Evolutionary conservation across 1,284 basidiomycete genomes (phyloP), one percentile per base, ranked within the genome.

Genomic region (Phenoliferia sp.): DNA sequence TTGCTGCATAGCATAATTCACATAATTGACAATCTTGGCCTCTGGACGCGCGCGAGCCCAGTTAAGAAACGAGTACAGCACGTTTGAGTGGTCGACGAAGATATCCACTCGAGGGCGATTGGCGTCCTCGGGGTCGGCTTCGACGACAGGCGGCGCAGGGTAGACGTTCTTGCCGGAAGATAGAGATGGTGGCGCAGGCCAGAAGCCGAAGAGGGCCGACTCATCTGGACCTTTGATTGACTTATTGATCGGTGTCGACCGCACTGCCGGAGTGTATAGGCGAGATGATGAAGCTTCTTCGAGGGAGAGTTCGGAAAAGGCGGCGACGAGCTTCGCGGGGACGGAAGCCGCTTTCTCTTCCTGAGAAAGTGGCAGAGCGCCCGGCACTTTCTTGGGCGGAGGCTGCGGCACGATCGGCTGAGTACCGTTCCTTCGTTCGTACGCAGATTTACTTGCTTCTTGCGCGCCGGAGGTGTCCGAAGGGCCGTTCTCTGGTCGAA

Each of bases 11-110:
- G 6, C 44, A n/a, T n/a, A n/a, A n/a, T n/a, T n/a, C 31, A 61
- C 22, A 31, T 67, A 66, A 12, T 35, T 34, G 28, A 35, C 59
- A 17, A 72, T 28, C 33, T 66, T 67, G 26, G 65, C 63, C n/a
- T 71, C 70, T 15, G 68, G 64, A 2, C 70, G 29, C 22, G 61
- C 67, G 7, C 70, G 61, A 3, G 66, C 70, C 70, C 70, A 72
- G 64, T 70, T 72, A 17, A 72, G 57, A 61, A 73, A 73, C 52
- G 71, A 69, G 62, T 67, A 68, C 15, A 70, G 60, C 29, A 73
- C 62, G 65, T 73, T 73, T 56, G 71, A 73, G 61, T 73, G 66
- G 67, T 73, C 71, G 62, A 73, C 62, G 36, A 73, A 73, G 59
- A 73, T 54, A 29, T 73, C 69, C 50, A 69, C 67, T 31, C 66